These are phyloP conservation scores for Gossypium stocksii DNA, from an alignment of 345 rosid species.

Conservation along the genomic window DNA sequence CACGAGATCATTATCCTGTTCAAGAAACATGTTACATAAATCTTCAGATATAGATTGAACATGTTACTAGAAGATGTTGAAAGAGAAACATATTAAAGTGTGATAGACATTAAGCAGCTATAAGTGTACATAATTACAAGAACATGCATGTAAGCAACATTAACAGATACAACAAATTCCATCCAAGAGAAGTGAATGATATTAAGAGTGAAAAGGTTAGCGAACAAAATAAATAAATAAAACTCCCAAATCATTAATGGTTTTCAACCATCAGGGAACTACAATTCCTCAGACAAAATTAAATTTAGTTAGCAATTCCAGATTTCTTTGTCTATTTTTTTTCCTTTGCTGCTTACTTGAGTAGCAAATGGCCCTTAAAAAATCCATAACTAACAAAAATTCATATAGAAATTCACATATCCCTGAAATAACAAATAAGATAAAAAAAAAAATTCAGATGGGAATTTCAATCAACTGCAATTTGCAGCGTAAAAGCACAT, in stretches of 20 bases:
- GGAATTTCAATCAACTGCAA: not conserved
- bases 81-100: not conserved
- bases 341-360: not conserved
- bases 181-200: not conserved
- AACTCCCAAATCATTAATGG: not conserved
- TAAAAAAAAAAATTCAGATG: not conserved
- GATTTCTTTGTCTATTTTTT: not conserved
- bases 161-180: not conserved
- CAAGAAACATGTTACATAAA: not conserved
- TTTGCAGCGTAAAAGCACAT: not conserved
- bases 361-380: not conserved
- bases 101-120: not conserved
- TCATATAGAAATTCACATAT: not conserved
- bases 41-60: not conserved
- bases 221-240: not conserved
- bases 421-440: not conserved
- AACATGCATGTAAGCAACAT: not conserved
- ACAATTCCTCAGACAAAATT: not conserved
- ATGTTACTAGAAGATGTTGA: not conserved
- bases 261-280: not conserved
- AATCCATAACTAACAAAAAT: not conserved
- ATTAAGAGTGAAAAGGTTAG: not conserved
- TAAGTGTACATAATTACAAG: not conserved
- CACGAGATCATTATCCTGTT: slow-evolving; percentile 54
- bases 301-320: not conserved